Base-by-base conservation (phyloP, 1,284 basidiomycete species). In the Wolfiporia cocos region DNA sequence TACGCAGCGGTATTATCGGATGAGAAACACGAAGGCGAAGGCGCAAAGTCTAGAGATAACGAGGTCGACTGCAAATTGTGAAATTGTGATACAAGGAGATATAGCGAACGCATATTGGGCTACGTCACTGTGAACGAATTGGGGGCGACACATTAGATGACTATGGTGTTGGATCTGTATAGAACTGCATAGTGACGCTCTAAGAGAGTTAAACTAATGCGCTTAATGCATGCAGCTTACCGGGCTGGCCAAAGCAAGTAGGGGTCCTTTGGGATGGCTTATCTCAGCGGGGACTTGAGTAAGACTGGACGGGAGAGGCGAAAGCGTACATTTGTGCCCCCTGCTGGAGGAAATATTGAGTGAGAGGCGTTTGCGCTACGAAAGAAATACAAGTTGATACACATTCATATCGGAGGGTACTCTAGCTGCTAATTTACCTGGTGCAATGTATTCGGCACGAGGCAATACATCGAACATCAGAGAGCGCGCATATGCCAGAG, bases 401-500 rank as follows among this genome's bases (percentile, higher is more conserved):
- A 9, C 24, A 20, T 28, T 11, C 21, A n/a, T 26, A 14, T 26
- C 14, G 5, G 22, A 21, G n/a, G n/a, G 9, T 37, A 24, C n/a
- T 37, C 4, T 46, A 45, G 43, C n/a, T n/a, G n/a, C n/a, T n/a
- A n/a, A 41, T 86, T 65, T 63, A 92, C 89, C 73, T 51, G 83
- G 84, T 42, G 88, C 89, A 40, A 78, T 71, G 63, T 93, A 95
- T 54, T 81, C 73, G 44, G 70, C 64, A 49, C 80, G 74, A 10
- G 81, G 68, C 22, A 86, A 69, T 42, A 92, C 86, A 37, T 89
- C 84, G 62, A 95, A 93, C 1, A 81, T 58, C 28, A 74, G 69
- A 17, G 92, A 91, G 33, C 74, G 71, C 11, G 78, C 71, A 49
- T 78, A 69, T 17, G 86, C 79, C n/a, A 92, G 73, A 22, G 76